Conservation (phyloP, 345 rosid species). For the Rhizophora apiculata region DNA sequence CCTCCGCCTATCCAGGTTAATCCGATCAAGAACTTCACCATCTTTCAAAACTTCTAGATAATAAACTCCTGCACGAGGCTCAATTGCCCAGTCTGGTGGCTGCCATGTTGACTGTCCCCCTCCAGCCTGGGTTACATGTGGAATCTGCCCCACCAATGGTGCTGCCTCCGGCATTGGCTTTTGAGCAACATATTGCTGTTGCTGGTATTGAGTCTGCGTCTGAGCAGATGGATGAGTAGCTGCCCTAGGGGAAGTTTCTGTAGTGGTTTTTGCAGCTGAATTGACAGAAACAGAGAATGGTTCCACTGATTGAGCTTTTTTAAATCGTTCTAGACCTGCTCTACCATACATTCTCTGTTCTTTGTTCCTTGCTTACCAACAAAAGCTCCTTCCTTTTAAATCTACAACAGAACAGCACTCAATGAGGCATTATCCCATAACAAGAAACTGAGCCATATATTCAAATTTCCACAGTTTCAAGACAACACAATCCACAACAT, state of each 20-base stretch:
- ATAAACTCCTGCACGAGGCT: constrained; percentile 83
- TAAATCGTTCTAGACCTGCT: constrained; percentile 84
- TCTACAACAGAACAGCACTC: background rate
- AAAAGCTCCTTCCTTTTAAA: background rate
- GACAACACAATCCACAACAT: constrained; percentile 4
- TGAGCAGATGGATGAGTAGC: constrained; percentile 23
- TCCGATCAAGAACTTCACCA: constrained; percentile 73
- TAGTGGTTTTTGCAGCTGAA: constrained; percentile 37
- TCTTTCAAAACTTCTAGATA: constrained; percentile 87
- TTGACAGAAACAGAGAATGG: constrained; percentile 70
- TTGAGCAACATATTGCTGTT: constrained; percentile 28
- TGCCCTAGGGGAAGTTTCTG: constrained; percentile 27
- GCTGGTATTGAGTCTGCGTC: constrained; percentile 24
- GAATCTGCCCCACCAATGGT: constrained; percentile 43
- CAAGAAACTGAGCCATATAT: background rate
- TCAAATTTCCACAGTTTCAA: constrained; percentile 13
- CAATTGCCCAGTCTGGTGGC: constrained; percentile 94
- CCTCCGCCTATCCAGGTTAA: constrained; percentile 66
- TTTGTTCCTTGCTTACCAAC: background rate
- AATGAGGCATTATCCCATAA: background rate
- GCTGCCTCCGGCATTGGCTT: constrained; percentile 37
- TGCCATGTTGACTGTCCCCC: constrained; percentile 87
- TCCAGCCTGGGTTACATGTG: constrained; percentile 57
- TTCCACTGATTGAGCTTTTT: constrained; percentile 81
- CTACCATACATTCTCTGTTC: constrained; percentile 73